Conservation (phyloP, 306 rosid species). For the Prunus kanzakura region DNA sequence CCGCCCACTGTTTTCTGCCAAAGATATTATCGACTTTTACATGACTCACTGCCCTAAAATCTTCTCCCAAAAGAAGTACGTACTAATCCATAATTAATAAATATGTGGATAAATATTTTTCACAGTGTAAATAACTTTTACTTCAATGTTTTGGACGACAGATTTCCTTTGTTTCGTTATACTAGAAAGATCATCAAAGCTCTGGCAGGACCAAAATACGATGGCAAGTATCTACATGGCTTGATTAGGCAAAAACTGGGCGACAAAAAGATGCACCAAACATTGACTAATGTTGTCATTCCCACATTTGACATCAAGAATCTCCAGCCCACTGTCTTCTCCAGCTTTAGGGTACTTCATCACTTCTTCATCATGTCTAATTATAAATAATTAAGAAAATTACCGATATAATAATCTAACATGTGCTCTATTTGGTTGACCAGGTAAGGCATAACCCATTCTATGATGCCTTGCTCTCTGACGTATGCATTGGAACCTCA, state of each 20-base stretch:
- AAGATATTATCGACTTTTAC: conserved; percentile 53
- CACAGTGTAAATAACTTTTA: not conserved
- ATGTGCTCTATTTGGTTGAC: not conserved
- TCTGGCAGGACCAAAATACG: conserved; percentile 46
- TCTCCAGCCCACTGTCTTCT: conserved; percentile 58
- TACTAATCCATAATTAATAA: not conserved
- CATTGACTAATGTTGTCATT: conserved; percentile 51
- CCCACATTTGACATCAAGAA: conserved; percentile 59
- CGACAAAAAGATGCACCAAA: conserved; percentile 23
- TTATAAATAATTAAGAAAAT: not conserved
- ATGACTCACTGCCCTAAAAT: conserved; percentile 48
- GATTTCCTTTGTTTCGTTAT: not conserved
- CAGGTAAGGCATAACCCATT: conserved; percentile 31
- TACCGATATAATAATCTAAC: not conserved
- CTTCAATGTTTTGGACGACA: not conserved
- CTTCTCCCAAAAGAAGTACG: conserved; percentile 42
- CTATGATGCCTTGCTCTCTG: conserved; percentile 44
- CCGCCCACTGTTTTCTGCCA: conserved; percentile 55
- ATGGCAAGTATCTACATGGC: conserved; percentile 42
- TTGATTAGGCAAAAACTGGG: conserved; percentile 31
- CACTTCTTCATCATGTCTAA: not conserved
- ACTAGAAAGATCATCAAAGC: not conserved
- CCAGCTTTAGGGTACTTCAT: conserved; percentile 40
- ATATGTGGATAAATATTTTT: too few species aligned
- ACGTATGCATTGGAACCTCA: conserved; percentile 51